Percentiles rank a stretch among this genome's conserved stretches.
These are phyloP conservation scores for Aspergillus novoparasiticus DNA, from an alignment of 2,329 filamentous ascomycete genomes.

Conservation along the genomic window DNA sequence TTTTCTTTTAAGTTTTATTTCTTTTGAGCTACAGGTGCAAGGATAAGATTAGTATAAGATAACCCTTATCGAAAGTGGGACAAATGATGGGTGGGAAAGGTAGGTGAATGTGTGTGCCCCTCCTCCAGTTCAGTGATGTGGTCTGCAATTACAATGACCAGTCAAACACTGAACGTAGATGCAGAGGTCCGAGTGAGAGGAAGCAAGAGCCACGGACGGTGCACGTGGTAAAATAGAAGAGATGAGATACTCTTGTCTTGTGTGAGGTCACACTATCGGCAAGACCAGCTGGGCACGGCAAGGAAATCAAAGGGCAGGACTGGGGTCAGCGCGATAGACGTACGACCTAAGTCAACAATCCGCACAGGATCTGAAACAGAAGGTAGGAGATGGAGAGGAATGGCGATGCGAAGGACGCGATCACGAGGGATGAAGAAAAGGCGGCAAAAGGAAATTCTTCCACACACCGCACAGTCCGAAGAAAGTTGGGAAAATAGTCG, in stretches of 20 bases:
- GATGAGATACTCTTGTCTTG: not conserved
- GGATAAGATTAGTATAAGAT: slow-evolving; percentile 13
- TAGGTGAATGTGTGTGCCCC: not conserved
- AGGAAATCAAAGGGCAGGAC: not conserved
- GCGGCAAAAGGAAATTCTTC: slow-evolving; percentile 26
- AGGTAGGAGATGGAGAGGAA: slow-evolving; percentile 9
- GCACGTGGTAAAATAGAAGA: not conserved
- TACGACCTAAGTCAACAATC: slow-evolving; percentile 15
- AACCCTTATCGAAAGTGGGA: slow-evolving; percentile 7
- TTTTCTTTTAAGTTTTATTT: slow-evolving; percentile 61
- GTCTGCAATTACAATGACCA: not conserved
- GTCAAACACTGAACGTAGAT: not conserved
- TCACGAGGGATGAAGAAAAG: slow-evolving; percentile 16
- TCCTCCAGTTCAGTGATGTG: not conserved
- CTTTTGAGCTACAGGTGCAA: slow-evolving; percentile 11
- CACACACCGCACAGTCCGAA: slow-evolving; percentile 28
- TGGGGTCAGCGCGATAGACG: slow-evolving; percentile 10
- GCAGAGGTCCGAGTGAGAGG: not conserved
- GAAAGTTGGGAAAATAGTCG: slow-evolving; percentile 16
- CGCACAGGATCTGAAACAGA: slow-evolving; percentile 3
- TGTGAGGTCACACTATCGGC: not conserved
- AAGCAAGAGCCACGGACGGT: not conserved
- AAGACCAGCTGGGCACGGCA: not conserved
- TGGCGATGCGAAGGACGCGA: slow-evolving; percentile 16
- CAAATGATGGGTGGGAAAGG: not conserved